These are phyloP conservation scores for Citrus sinensis DNA, from an alignment of 345 rosid genomes.

Conservation along the genomic window DVS_A1.0 CM039168.1:2326001-2326500, in stretches of 20 bases:
- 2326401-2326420: no score
- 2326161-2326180: neutral
- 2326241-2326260: neutral
- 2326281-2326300: neutral
- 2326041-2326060: neutral
- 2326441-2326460: no score
- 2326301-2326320: neutral
- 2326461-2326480: no score
- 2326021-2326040: neutral
- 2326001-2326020: neutral
- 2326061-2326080: neutral
- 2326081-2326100: neutral
- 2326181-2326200: neutral
- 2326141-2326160: neutral
- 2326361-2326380: no score
- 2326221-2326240: no score
- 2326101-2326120: neutral
- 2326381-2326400: no score
- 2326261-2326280: neutral
- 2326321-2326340: neutral
- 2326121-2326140: neutral
- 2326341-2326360: neutral
- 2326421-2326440: no score
- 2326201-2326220: neutral
- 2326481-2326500: no score